These are phyloP conservation scores for Withania somnifera DNA, from an alignment of 305 asterid species.

Conservation along the genomic window DNA sequence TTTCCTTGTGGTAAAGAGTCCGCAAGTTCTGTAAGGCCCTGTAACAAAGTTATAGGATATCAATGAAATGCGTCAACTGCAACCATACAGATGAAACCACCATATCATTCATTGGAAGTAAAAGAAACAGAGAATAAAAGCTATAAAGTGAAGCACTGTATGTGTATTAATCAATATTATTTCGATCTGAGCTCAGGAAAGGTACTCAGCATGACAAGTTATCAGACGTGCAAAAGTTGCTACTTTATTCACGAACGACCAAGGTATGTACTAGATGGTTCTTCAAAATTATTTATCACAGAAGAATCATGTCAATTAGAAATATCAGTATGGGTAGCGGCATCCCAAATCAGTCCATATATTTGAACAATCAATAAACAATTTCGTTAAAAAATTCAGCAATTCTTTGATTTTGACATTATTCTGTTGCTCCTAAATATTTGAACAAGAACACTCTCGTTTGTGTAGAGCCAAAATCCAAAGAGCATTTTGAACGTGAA, in stretches of 20 bases:
- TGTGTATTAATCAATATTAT: neutral
- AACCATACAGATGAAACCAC: neutral
- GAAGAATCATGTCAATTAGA: neutral
- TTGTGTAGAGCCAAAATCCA: neutral
- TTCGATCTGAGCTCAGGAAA: neutral
- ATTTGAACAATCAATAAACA: neutral
- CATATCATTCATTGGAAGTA: neutral
- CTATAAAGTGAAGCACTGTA: neutral
- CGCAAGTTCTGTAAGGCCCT: constrained; percentile 64
- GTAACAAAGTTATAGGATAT: constrained; percentile 5
- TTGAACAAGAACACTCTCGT: neutral
- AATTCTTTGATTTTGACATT: neutral
- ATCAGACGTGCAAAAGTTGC: neutral
- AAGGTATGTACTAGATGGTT: neutral
- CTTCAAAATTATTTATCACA: neutral
- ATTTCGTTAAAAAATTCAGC: neutral
- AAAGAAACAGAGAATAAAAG: neutral
- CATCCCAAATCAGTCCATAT: neutral
- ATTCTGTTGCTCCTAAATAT: neutral
- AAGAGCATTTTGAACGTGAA: neutral
- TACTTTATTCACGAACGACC: neutral
- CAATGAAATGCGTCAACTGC: neutral
- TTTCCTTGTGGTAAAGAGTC: constrained; percentile 22
- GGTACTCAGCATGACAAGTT: neutral
- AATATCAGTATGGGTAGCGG: neutral